Evolutionary conservation across 2,329 filamentous ascomycete species (phyloP), one percentile per base, ranked within the genome.

Genomic region (Pseudophaeomoniella oleicola): DNA sequence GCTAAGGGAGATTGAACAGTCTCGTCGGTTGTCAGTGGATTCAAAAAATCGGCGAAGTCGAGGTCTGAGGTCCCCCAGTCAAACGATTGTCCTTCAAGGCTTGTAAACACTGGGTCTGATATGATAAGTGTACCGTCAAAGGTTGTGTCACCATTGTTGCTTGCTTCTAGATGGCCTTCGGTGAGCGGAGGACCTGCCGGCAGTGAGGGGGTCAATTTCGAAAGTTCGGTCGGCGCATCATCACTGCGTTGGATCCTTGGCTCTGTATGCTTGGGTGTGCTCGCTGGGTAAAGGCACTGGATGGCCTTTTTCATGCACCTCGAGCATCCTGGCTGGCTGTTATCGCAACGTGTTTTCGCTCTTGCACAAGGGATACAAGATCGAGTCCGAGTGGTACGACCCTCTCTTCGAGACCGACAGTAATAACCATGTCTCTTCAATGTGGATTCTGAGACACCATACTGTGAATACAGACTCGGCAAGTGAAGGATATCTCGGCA

Each of bases 371-470:
- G 44, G 13, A 54, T 37, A 45, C 60, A 63, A 33, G 60, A 60
- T 22, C 57, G 49, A 41, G 48, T 22, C 10, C 54, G 48, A 33
- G 34, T 38, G 14, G 41, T 41, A 32, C 13, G 41, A 30, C 46
- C 45, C 34, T 19, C 37, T 43, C 44, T 53, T 42, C 57, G 49
- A 46, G 59, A 59, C 14, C 60, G 58, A 43, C 60, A 64, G 30
- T 64, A 63, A 42, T 63, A 64, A 32, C 55, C 55, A 50, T 64
- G 60, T 48, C 61, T 57, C 44, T 61, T 63, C 39, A 62, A 41
- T 6, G 60, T 59, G 5, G 60, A 53, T 32, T 51, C 60, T 63
- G 38, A 29, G 42, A 39, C n/a, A 32, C 14, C 16, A 38, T 13
- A 18, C 5, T 39, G 34, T 47, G 40, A 50, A 41, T 43, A 39